A percentile compares a stretch with the other conserved stretches of the same genome.
These are phyloP conservation scores for Coriaria nepalensis DNA, from an alignment of 306 rosid species.

Conservation along the genomic window DNA sequence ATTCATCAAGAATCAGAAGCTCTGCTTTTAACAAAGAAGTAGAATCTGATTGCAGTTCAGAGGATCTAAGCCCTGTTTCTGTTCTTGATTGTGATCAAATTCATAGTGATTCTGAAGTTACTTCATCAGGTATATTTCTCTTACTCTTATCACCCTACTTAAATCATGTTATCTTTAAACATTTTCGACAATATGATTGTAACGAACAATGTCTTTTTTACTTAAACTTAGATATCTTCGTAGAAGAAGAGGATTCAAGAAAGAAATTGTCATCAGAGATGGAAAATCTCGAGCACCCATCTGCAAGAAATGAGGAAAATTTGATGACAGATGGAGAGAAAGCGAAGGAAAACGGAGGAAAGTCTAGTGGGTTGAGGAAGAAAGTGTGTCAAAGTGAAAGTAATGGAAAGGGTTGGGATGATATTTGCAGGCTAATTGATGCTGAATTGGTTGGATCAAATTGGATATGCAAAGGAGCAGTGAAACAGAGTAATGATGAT, in stretches of 20 bases:
- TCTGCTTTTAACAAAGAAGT: constrained; percentile 10
- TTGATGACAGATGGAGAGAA: constrained; percentile 29
- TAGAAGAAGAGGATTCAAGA: constrained; percentile 37
- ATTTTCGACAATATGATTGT: background rate
- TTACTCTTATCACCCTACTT: background rate
- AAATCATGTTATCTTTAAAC: too few species aligned
- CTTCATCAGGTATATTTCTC: constrained; percentile 44
- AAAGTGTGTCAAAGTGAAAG: constrained; percentile 17
- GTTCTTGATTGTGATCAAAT: constrained; percentile 46
- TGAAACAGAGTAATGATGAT: background rate
- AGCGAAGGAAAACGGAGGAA: constrained; percentile 16
- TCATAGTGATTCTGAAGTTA: constrained; percentile 22
- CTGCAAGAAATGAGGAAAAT: constrained; percentile 21
- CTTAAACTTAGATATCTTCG: constrained; percentile 1
- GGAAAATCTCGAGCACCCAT: constrained; percentile 21
- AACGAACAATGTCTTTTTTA: constrained; percentile 5
- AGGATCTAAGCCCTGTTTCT: constrained; percentile 81
- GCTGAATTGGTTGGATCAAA: constrained; percentile 34
- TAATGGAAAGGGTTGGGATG: constrained; percentile 26
- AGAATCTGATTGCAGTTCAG: constrained; percentile 37
- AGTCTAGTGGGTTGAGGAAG: constrained; percentile 17
- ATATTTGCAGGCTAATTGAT: constrained; percentile 38
- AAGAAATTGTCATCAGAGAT: constrained; percentile 47
- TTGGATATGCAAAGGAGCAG: constrained; percentile 12
- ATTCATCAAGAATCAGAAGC: constrained; percentile 12